Percentiles rank a stretch among this genome's conserved stretches.
Conservation (phyloP, 306 rosid genomes). For the Begonia peltatifolia region DNA sequence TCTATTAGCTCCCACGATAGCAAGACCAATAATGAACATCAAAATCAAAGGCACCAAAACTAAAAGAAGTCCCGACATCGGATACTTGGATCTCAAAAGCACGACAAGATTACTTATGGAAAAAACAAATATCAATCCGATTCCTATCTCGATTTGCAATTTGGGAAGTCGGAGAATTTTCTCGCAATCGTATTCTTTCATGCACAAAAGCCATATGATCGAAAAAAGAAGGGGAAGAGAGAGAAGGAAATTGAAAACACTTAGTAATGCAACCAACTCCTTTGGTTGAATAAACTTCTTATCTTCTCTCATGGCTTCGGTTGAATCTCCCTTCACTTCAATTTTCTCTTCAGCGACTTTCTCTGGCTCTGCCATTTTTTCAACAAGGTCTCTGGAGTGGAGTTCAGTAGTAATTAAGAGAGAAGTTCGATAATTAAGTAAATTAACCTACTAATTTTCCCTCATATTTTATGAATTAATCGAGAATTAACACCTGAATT, state of each 20-base stretch:
- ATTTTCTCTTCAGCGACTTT: neutral
- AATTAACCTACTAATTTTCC: too few relatives aligned
- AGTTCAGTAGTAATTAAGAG: too few relatives aligned
- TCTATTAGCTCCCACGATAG: constrained; percentile 9
- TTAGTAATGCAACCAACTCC: neutral
- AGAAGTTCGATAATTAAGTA: too few relatives aligned
- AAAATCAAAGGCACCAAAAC: constrained; percentile 13
- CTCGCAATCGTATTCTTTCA: constrained; percentile 15
- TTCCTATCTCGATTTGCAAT: constrained; percentile 6
- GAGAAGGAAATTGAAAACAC: constrained; percentile 3
- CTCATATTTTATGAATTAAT: too few relatives aligned
- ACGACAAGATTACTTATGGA: constrained; percentile 10
- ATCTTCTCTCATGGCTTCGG: neutral
- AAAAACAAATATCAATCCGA: constrained; percentile 7
- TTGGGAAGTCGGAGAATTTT: constrained; percentile 6
- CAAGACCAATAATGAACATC: constrained; percentile 15
- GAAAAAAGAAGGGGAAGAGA: constrained; percentile 17
- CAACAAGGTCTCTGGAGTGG: neutral
- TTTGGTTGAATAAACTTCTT: neutral
- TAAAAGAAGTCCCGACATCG: constrained; percentile 10
- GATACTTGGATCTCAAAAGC: constrained; percentile 6
- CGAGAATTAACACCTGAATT: too few relatives aligned
- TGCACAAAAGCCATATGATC: constrained; percentile 13
- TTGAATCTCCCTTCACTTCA: neutral
- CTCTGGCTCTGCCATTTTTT: neutral